These are phyloP conservation scores for Emericellopsis cladophorae DNA, from an alignment of 2,329 filamentous ascomycete genomes.

Conservation along the genomic window DNA sequence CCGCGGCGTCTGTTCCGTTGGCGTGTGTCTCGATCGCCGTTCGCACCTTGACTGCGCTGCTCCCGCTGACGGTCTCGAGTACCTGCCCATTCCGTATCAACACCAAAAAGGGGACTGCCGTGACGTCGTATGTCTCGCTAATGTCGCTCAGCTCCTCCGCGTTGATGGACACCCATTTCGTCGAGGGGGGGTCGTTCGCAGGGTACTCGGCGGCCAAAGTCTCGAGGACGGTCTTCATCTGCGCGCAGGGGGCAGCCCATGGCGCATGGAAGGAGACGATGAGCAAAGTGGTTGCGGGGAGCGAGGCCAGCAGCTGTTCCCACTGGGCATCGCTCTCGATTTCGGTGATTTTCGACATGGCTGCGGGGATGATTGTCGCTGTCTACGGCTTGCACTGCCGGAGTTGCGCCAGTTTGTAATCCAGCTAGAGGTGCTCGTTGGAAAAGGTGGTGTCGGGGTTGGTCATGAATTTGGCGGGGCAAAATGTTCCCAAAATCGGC, in stretches of 20 bases:
- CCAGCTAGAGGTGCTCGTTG: neutral
- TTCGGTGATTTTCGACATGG: slow-evolving; percentile 67
- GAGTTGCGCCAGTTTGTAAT: too few species aligned
- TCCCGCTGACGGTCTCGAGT: slow-evolving; percentile 78
- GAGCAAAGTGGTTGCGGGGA: slow-evolving; percentile 59
- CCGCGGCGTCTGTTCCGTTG: slow-evolving; percentile 25
- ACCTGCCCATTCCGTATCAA: slow-evolving; percentile 64
- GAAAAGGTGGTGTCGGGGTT: neutral
- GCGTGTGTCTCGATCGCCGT: slow-evolving; percentile 76
- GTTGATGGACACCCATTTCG: slow-evolving; percentile 82
- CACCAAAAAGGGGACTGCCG: slow-evolving; percentile 85
- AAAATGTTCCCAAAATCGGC: too few species aligned
- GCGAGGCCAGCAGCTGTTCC: slow-evolving; percentile 50
- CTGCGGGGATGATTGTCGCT: neutral
- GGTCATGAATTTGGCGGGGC: too few species aligned
- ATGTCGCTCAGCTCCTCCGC: slow-evolving; percentile 90
- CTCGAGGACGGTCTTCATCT: slow-evolving; percentile 80
- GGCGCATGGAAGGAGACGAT: slow-evolving; percentile 92
- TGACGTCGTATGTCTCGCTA: slow-evolving; percentile 86
- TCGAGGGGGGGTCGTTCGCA: slow-evolving; percentile 47
- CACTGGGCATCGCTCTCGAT: slow-evolving; percentile 65
- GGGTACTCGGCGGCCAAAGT: slow-evolving; percentile 82
- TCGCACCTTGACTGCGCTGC: slow-evolving; percentile 76
- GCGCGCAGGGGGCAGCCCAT: slow-evolving; percentile 91
- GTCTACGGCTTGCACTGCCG: neutral